Base-by-base conservation (phyloP, 2,329 filamentous ascomycete genomes). In the Ceratocystis cacaofunesta region DNA sequence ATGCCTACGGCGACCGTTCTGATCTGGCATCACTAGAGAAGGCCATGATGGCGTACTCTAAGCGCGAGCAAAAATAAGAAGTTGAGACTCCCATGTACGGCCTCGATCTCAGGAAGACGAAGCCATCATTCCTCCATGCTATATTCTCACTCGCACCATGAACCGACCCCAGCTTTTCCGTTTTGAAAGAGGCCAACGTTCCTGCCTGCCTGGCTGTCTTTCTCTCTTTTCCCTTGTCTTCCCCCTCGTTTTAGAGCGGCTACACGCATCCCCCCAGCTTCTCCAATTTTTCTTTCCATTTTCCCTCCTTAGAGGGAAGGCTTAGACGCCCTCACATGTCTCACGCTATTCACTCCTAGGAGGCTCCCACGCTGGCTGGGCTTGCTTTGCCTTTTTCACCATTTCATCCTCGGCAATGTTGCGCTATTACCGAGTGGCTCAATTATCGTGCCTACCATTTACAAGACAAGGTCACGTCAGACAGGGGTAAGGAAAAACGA, bases 1-100 rank as follows among this genome's bases (percentile, higher is more conserved):
- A 80, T 44, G 76, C 79, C 66, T 82, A 81, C 67, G 78, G 79
- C 60, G 78, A 79, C 68, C 75, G 79, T 15, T 76, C 76, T 32
- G 80, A 76, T 68, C 73, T 82, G 3, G 75, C 77, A 30, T 77
- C 77, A 68, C 72, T 82, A 41, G 78, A 82, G 70, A 76, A 74
- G 58, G 79, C 79, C 1, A 74, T 81, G 63, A 72, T 75, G 63
- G 75, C 75, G 30, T 82, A 82, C 70, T 78, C 78, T 69, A 62
- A 70, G 44, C 68, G 67, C 48, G 66, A 68, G 65, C 64, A 65
- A 61, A 52, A 58, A 30, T 58, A 30, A 36, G 52, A 17, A 15
- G 52, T 30, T 58, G 52, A 15, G 2, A 15, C 5, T 15, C 30
- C 52, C 15, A 28, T 7, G 25, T 15, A 3, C 52, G 12, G 15